Conservation (phyloP, 2,329 filamentous ascomycete genomes). For the Aciculosporium take region DNA sequence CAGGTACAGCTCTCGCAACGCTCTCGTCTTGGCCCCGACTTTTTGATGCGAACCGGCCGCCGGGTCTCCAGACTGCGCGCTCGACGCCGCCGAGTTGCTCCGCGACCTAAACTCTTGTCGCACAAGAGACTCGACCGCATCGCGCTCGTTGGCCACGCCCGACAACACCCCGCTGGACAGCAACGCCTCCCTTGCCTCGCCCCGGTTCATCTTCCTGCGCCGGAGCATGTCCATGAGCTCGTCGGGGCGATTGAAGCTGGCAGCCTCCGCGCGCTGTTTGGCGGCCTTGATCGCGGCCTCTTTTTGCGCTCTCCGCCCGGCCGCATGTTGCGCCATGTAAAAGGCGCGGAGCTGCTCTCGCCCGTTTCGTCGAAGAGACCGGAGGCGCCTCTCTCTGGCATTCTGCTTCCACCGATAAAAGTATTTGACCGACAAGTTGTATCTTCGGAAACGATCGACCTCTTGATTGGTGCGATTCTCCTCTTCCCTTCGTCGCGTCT, state of each 20-base stretch:
- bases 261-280: slow-evolving; percentile 13
- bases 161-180: slow-evolving; percentile 28
- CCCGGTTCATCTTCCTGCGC: slow-evolving; percentile 16
- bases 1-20: slow-evolving; percentile 21
- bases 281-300: slow-evolving; percentile 17
- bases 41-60: slow-evolving; percentile 9
- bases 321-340: slow-evolving; percentile 23
- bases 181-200: slow-evolving; percentile 22
- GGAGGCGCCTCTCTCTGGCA: slow-evolving; percentile 32
- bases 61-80: slow-evolving; percentile 7
- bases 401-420: slow-evolving; percentile 42
- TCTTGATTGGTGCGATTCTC: slow-evolving; percentile 31
- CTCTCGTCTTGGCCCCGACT: slow-evolving; percentile 21
- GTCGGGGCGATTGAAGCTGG: slow-evolving; percentile 19
- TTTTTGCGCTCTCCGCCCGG: slow-evolving; percentile 19
- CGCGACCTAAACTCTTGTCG: slow-evolving; percentile 12
- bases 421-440: slow-evolving; percentile 38
- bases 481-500: slow-evolving; percentile 30
- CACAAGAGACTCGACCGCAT: slow-evolving; percentile 22
- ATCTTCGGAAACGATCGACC: slow-evolving; percentile 32
- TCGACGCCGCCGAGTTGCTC: slow-evolving; percentile 11
- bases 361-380: slow-evolving; percentile 35
- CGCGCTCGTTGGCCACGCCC: slow-evolving; percentile 25
- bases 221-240: slow-evolving; percentile 21
- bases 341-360: slow-evolving; percentile 36